Conservation (phyloP, 257 asterid species). For the Fraxinus excelsior region DNA sequence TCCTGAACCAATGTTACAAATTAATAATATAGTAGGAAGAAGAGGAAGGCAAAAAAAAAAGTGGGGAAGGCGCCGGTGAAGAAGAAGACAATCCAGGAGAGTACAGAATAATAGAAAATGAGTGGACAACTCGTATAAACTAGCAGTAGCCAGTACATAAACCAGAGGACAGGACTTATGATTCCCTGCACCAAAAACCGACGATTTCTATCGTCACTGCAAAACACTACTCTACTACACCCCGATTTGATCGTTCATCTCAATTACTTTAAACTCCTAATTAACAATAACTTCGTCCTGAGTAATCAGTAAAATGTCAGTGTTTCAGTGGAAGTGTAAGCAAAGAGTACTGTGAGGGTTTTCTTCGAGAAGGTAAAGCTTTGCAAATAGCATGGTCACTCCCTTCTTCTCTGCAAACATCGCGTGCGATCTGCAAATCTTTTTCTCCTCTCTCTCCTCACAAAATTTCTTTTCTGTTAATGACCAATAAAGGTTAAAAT, state of each 20-base stretch:
- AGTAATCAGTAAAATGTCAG: background rate
- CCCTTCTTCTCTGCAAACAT: background rate
- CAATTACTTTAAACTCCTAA: background rate
- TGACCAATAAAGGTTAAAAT: background rate
- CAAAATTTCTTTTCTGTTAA: background rate
- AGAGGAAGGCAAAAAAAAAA: too few relatives aligned
- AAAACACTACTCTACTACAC: constrained; percentile 31
- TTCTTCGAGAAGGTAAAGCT: background rate
- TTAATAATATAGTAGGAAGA: too few relatives aligned
- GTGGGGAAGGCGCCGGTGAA: too few relatives aligned
- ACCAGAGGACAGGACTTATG: too few relatives aligned
- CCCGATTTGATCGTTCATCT: constrained; percentile 57
- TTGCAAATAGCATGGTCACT: background rate
- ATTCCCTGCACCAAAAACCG: too few relatives aligned
- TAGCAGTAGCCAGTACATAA: background rate
- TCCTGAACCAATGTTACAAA: too few relatives aligned
- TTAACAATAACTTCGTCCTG: background rate
- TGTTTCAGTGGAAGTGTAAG: background rate
- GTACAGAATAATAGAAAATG: too few relatives aligned
- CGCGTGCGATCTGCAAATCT: background rate
- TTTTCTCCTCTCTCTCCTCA: background rate
- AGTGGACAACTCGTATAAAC: background rate
- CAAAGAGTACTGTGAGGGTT: background rate
- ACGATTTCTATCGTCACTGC: background rate
- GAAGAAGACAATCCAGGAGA: too few relatives aligned